Percentiles rank a stretch among this genome's conserved stretches.
Evolutionary conservation across 2,329 filamentous ascomycete genomes (phyloP).

Genomic region (Lasiodiplodia theobromae): DNA sequence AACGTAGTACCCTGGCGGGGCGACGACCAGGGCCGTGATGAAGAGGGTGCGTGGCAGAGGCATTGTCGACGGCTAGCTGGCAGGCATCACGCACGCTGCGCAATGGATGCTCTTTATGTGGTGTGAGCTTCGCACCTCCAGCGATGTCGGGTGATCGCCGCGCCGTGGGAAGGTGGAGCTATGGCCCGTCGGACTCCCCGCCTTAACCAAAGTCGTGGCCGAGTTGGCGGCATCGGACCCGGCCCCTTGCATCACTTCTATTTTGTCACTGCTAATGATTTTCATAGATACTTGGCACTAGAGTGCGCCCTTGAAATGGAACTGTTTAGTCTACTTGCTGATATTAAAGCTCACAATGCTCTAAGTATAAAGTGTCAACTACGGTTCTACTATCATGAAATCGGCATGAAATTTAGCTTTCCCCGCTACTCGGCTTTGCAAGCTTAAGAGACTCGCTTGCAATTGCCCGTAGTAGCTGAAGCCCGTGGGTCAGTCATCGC

Average conservation of each 20-base stretch:
- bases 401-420: background rate
- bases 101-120: background rate
- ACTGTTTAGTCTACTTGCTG: background rate
- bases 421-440: background rate
- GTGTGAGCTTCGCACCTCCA: background rate
- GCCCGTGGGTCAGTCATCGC: background rate
- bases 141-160: slow-evolving; percentile 4
- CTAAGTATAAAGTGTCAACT: background rate
- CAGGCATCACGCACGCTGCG: background rate
- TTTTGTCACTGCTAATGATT: background rate
- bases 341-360: background rate
- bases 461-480: background rate
- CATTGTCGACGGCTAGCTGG: background rate
- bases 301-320: background rate
- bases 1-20: slow-evolving; percentile 9
- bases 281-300: too few relatives aligned
- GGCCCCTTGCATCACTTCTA: background rate
- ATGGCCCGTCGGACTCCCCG: background rate
- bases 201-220: background rate
- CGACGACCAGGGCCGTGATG: background rate
- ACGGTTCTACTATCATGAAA: background rate
- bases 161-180: slow-evolving; percentile 5
- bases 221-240: background rate
- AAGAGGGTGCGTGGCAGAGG: slow-evolving; percentile 2
- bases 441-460: background rate